Conservation (phyloP, 2,329 filamentous ascomycete genomes). For the Atkinsonella hypoxylon region DNA sequence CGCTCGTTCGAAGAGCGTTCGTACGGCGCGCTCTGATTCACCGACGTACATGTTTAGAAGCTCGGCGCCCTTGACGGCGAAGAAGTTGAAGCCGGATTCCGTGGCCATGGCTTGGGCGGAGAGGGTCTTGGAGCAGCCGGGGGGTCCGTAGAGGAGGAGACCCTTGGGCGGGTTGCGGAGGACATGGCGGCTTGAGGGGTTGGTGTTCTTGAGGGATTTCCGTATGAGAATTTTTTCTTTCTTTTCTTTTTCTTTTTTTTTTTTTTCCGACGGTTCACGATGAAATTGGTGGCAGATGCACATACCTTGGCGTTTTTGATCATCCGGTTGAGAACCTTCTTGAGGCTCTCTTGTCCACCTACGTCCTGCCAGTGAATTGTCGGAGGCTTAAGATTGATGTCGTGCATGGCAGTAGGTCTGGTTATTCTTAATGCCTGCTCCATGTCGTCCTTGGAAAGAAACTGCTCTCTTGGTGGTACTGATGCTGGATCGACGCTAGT, state of each 20-base stretch:
- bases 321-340: slow-evolving; percentile 44
- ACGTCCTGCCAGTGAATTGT: slow-evolving; percentile 81
- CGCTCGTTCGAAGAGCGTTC: slow-evolving; percentile 77
- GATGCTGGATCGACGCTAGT: slow-evolving; percentile 7
- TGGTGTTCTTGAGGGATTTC: slow-evolving; percentile 12
- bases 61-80: slow-evolving; percentile 87
- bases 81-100: slow-evolving; percentile 84
- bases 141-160: slow-evolving; percentile 80
- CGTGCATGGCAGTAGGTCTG: slow-evolving; percentile 77
- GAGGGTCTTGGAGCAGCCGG: slow-evolving; percentile 90
- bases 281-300: neutral
- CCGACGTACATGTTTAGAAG: slow-evolving; percentile 95
- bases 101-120: slow-evolving; percentile 85
- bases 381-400: slow-evolving; percentile 78
- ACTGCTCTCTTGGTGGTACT: slow-evolving; percentile 12
- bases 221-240: neutral
- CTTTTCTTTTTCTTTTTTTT: neutral
- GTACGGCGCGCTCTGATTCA: slow-evolving; percentile 77
- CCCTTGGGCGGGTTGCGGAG: slow-evolving; percentile 58
- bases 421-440: slow-evolving; percentile 54
- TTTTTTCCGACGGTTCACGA: neutral
- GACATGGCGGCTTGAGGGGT: slow-evolving; percentile 20
- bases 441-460: slow-evolving; percentile 39
- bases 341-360: slow-evolving; percentile 70
- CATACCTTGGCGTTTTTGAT: slow-evolving; percentile 27